These are phyloP conservation scores for Arbutus unedo DNA, from an alignment of 148 eudicot species.

Conservation along the genomic window DNA sequence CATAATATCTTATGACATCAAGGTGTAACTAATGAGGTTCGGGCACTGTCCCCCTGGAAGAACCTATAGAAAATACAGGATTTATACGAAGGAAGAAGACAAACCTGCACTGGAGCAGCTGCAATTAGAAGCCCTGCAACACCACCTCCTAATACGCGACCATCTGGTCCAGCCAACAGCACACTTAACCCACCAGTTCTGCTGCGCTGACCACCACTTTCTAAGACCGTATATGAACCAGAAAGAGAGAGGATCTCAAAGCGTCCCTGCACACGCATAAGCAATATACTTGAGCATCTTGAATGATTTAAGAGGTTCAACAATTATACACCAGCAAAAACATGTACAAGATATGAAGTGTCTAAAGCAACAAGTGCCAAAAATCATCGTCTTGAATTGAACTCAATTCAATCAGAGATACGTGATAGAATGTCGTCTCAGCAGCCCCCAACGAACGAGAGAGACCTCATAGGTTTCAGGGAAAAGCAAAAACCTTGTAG, in stretches of 20 bases:
- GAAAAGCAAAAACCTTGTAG: background rate
- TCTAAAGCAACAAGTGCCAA: background rate
- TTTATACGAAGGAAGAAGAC: conserved; percentile 1
- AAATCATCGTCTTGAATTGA: background rate
- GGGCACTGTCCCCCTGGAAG: too few relatives aligned
- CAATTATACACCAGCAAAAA: conserved; percentile 5
- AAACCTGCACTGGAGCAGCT: conserved; percentile 35
- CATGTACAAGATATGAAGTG: background rate
- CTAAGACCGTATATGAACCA: conserved; percentile 32
- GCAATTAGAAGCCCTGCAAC: conserved; percentile 39
- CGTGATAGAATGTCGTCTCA: background rate
- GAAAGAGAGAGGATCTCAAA: conserved; percentile 38
- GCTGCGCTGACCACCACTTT: conserved; percentile 35
- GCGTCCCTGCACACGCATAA: conserved; percentile 25
- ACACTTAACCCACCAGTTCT: conserved; percentile 37
- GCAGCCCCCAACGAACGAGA: background rate
- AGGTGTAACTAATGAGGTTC: too few relatives aligned
- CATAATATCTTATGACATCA: background rate
- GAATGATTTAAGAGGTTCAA: background rate
- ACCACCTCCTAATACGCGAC: conserved; percentile 36
- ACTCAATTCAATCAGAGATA: background rate
- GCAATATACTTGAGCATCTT: background rate
- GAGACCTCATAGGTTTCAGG: background rate
- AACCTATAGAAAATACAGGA: background rate
- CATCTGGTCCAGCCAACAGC: conserved; percentile 31